Conservation (phyloP, 73 alveolate genomes). For the Breviolum minutum region DNA sequence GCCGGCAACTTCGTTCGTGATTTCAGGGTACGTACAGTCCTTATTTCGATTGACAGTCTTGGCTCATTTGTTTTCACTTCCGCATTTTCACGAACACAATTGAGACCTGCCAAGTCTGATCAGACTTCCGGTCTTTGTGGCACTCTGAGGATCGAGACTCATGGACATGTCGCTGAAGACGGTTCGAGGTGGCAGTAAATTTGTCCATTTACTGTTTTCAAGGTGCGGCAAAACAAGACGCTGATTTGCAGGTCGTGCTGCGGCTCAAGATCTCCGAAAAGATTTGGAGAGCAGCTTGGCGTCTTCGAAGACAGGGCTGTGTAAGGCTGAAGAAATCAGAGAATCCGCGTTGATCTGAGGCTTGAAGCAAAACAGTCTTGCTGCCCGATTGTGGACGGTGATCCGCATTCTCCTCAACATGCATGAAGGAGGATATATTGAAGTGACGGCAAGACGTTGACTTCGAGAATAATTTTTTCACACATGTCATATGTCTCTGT, state of each 20-base stretch:
- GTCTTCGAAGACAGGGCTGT: conserved; percentile 3
- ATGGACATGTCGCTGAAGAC: conserved; percentile 91
- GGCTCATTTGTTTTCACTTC: not conserved
- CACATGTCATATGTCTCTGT: no score
- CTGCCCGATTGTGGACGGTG: not conserved
- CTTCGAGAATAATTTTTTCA: no score
- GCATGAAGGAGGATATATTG: no score
- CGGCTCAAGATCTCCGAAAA: conserved; percentile 71
- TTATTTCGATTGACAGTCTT: not conserved
- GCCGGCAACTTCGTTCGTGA: conserved; percentile 53
- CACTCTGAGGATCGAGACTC: conserved; percentile 50
- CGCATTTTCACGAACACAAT: not conserved
- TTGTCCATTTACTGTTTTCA: not conserved
- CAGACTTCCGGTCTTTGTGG: not conserved
- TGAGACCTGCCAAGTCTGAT: not conserved
- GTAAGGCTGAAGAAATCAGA: not conserved
- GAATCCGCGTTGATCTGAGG: not conserved
- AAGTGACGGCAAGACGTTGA: no score
- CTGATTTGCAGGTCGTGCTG: conserved; percentile 46
- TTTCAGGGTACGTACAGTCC: conserved; percentile 39
- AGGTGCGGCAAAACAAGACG: not conserved
- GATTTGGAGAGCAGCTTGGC: conserved; percentile 49
- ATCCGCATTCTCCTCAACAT: not conserved
- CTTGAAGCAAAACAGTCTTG: conserved; percentile 8
- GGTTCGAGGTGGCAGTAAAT: conserved; percentile 14